Base-by-base conservation (phyloP, 176 grass and related monocot genomes). In the Musa acuminata region DNA sequence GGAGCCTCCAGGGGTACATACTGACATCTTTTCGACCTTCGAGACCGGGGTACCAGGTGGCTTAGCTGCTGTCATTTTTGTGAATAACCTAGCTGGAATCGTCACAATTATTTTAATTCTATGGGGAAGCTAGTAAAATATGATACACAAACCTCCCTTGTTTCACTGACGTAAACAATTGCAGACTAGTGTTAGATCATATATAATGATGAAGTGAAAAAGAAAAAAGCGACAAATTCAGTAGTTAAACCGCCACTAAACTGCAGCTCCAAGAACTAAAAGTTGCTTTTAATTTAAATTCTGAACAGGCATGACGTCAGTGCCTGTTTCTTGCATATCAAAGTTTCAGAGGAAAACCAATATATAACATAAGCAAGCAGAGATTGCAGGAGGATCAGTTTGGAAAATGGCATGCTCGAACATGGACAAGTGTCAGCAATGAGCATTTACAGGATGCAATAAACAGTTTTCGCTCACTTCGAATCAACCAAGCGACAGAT, bases 1-100 rank as follows among this genome's bases (percentile, higher is more conserved):
- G 74, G 89, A 84, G 62, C 90, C 90, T 57, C 95, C 95, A 79
- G 92, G 86, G 21, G 85, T 98, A 2, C 78, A 88, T 53, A 83
- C 69, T 0, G 86, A 84, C 66, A 85, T 80, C 59, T 86, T 80
- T 63, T 93, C 88, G 43, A 88, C 88, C 80, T 92, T 96, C 12
- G 86, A 89, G 35, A 54, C 49, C 53, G 89, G 93, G 14, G 90
- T 93, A 80, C 84, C 75, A 66, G 94, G 90, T 12, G 84, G 74
- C 58, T 55, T 89, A 79, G 85, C 85, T 16, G 64, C 81, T 76
- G 27, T 80, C 92, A 86, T 88, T 53, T 70, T 63, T 53, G 19
- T 12, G 59, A 66, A 65, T 48, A 50, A 63, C 29, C 11, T n/a
- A 24, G 35, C 48, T 16, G 67, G 29, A 35, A 35, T 35, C 29